Percentiles rank a stretch among this genome's conserved stretches.
Conservation (phyloP, 2,329 filamentous ascomycete genomes). For the Grosmannia penicillata region DNA sequence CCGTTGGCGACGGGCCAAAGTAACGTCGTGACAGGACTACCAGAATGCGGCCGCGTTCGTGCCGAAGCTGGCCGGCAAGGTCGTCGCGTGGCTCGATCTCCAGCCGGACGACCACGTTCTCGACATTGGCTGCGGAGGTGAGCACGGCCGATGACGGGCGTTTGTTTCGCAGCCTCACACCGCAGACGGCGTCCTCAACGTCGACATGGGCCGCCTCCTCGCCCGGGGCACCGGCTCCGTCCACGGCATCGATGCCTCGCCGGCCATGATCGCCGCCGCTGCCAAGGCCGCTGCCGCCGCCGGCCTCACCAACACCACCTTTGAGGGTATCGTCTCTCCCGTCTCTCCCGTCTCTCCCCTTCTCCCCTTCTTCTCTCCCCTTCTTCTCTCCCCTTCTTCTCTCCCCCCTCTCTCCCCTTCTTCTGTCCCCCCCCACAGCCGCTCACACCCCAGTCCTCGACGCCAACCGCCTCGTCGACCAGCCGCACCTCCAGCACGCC, state of each 20-base stretch:
- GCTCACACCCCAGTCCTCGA: slow-evolving; percentile 25
- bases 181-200: slow-evolving; percentile 43
- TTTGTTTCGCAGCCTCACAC: too few species aligned
- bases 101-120: slow-evolving; percentile 42
- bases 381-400: not conserved
- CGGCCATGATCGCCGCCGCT: slow-evolving; percentile 41
- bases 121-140: slow-evolving; percentile 50
- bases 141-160: too few species aligned
- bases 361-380: not conserved
- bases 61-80: slow-evolving; percentile 43
- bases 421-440: not conserved
- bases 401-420: not conserved
- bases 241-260: slow-evolving; percentile 44
- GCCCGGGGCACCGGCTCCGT: slow-evolving; percentile 30
- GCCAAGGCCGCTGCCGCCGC: slow-evolving; percentile 22
- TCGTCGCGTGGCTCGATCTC: slow-evolving; percentile 43
- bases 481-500: slow-evolving; percentile 20
- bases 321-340: slow-evolving; percentile 25
- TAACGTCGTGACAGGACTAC: too few species aligned
- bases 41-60: slow-evolving; percentile 48
- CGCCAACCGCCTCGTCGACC: slow-evolving; percentile 23
- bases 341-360: not conserved
- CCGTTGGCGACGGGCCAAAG: too few species aligned
- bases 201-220: slow-evolving; percentile 33
- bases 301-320: slow-evolving; percentile 21